phyloP scores from a whole-genome alignment of 345 rosid species.

The Adansonia digitata region DNA sequence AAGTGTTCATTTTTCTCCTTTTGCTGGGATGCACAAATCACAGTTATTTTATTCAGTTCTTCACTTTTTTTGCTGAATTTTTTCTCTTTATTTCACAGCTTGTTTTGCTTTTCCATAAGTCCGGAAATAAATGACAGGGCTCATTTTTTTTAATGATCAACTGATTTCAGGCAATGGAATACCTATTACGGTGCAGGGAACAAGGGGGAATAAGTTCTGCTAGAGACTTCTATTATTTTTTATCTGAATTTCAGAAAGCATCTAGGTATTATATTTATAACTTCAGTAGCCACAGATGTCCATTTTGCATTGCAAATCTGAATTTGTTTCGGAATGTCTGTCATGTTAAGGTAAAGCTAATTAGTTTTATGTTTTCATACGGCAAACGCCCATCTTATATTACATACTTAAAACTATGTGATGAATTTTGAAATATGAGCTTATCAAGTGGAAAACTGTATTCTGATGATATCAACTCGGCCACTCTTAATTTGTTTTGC shows the following conservation, averaged over 20 bases:
- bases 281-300: background rate
- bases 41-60: background rate
- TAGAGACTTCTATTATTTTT: constrained; percentile 56
- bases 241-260: constrained; percentile 75
- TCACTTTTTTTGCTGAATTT: background rate
- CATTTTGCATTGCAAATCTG: background rate
- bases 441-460: background rate
- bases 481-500: background rate
- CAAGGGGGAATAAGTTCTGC: constrained; percentile 58
- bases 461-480: background rate
- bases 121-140: background rate
- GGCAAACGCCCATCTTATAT: background rate
- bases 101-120: background rate
- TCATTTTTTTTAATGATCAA: background rate
- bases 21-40: background rate
- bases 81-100: background rate
- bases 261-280: constrained; percentile 50
- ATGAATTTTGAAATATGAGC: background rate
- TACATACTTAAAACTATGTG: background rate
- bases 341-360: background rate
- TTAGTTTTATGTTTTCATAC: background rate
- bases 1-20: background rate
- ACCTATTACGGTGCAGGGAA: constrained; percentile 51
- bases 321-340: background rate
- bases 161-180: constrained; percentile 80